A percentile compares a stretch with the other conserved stretches of the same genome.
Evolutionary conservation across 495 filamentous ascomycete species (phyloP).

Genomic region (Trichodelitschia bisporula): DNA sequence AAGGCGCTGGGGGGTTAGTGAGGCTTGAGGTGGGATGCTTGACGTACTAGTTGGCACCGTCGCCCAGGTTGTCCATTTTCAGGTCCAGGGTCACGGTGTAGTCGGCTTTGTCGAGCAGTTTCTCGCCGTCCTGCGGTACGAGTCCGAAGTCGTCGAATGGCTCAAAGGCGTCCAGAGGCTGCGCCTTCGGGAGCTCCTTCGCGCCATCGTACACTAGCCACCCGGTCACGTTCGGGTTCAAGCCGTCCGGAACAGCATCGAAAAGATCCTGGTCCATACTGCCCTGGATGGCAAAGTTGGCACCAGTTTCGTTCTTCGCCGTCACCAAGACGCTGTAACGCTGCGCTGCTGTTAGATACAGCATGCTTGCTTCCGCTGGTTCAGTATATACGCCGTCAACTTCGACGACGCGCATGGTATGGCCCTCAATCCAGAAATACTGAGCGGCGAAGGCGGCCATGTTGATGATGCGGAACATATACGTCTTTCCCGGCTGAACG

Average conservation of each 20-base stretch:
- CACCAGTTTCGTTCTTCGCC: constrained; percentile 26
- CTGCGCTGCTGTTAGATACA: constrained; percentile 43
- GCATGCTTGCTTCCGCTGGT: constrained; percentile 28
- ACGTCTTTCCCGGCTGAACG: constrained; percentile 51
- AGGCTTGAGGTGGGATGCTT: neutral
- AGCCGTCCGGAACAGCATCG: constrained; percentile 32
- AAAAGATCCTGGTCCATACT: constrained; percentile 43
- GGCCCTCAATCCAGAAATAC: constrained; percentile 23
- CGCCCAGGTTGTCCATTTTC: constrained; percentile 41
- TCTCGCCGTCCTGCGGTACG: constrained; percentile 35
- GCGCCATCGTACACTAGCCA: constrained; percentile 51
- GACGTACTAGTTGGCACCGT: constrained; percentile 51
- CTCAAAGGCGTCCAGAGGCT: constrained; percentile 29
- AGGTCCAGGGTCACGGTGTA: constrained; percentile 36
- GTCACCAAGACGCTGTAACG: constrained; percentile 42
- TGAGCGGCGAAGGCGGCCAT: constrained; percentile 22
- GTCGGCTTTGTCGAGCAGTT: constrained; percentile 30
- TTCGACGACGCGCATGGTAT: constrained; percentile 40
- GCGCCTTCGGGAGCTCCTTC: constrained; percentile 30
- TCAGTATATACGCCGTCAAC: constrained; percentile 47
- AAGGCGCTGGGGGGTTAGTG: constrained; percentile 28
- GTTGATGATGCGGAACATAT: constrained; percentile 55
- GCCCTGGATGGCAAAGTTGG: constrained; percentile 45
- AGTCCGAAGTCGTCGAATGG: constrained; percentile 52
- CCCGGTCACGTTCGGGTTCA: constrained; percentile 57